Conservation (phyloP, 129 eudicot genomes). For the Ambrosia trifida region DNA sequence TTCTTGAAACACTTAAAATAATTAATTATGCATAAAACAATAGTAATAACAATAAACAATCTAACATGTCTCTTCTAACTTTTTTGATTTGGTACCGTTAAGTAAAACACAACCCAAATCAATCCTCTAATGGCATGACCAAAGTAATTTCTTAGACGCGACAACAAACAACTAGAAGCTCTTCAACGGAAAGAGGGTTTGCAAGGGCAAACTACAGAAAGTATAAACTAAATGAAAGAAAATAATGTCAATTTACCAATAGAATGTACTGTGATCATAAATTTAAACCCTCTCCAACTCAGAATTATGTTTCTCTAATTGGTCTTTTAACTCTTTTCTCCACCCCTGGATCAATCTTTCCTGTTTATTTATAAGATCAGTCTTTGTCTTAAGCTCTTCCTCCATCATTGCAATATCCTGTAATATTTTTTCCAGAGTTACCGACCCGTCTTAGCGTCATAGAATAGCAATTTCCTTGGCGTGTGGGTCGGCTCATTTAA, state of each 20-base stretch:
- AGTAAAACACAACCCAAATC: too few relatives aligned
- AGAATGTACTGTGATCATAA: not conserved
- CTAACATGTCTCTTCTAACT: too few relatives aligned
- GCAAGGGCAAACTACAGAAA: not conserved
- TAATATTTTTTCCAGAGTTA: not conserved
- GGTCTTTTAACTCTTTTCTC: constrained; percentile 81
- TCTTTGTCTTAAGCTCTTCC: constrained; percentile 76
- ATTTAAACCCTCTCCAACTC: constrained; percentile 71
- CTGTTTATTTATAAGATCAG: constrained; percentile 64
- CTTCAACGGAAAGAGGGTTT: not conserved
- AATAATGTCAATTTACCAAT: constrained; percentile 2
- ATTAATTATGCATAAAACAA: too few relatives aligned
- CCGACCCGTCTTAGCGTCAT: not conserved
- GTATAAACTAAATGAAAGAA: not conserved
- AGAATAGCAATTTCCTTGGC: not conserved
- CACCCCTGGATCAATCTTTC: constrained; percentile 81
- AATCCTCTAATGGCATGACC: too few relatives aligned
- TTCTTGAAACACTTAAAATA: too few relatives aligned
- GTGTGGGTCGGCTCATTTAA: not conserved
- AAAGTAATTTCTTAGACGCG: too few relatives aligned
- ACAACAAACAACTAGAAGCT: not conserved
- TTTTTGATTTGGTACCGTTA: too few relatives aligned
- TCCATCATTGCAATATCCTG: constrained; percentile 89
- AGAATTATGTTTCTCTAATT: constrained; percentile 63
- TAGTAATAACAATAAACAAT: too few relatives aligned